A percentile compares a stretch with the other conserved stretches of the same genome.
phyloP scores from a whole-genome alignment of 2,329 filamentous ascomycete species.

The Penicillium glabrum region DNA sequence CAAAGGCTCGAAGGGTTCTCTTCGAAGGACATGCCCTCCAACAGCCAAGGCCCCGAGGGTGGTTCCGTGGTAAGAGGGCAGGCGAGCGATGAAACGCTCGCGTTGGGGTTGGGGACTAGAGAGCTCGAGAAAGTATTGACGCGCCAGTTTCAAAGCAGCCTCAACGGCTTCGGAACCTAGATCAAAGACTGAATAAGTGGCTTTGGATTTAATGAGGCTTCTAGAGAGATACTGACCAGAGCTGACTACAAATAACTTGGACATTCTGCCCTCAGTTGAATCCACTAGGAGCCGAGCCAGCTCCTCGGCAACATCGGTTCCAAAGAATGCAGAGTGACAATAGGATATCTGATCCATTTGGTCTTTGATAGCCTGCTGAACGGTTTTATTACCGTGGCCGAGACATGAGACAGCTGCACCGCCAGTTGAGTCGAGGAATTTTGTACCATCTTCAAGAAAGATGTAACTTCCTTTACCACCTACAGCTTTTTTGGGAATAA shows the following conservation, averaged over 20 bases:
- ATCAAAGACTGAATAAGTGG: background rate
- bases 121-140: constrained; percentile 66
- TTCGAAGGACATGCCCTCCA: constrained; percentile 62
- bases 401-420: constrained; percentile 73
- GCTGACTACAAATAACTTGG: constrained; percentile 56
- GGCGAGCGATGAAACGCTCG: constrained; percentile 62
- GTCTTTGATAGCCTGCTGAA: constrained; percentile 58
- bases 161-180: constrained; percentile 68
- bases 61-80: constrained; percentile 68
- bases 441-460: constrained; percentile 55
- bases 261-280: constrained; percentile 54
- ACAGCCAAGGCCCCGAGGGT: constrained; percentile 67
- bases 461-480: constrained; percentile 54
- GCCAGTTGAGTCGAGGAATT: constrained; percentile 69
- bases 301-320: constrained; percentile 54
- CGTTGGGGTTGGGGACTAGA: constrained; percentile 53
- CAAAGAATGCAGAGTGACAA: constrained; percentile 60
- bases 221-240: constrained; percentile 48
- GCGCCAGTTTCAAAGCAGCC: constrained; percentile 65
- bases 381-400: constrained; percentile 64
- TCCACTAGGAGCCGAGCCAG: constrained; percentile 52
- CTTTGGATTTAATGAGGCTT: background rate
- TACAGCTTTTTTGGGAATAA: constrained; percentile 48
- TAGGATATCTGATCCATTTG: constrained; percentile 63
- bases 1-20: constrained; percentile 62